These are phyloP conservation scores for Teunomyces atbi DNA, from an alignment of 805 yeast genomes.

Conservation along the genomic window DNA sequence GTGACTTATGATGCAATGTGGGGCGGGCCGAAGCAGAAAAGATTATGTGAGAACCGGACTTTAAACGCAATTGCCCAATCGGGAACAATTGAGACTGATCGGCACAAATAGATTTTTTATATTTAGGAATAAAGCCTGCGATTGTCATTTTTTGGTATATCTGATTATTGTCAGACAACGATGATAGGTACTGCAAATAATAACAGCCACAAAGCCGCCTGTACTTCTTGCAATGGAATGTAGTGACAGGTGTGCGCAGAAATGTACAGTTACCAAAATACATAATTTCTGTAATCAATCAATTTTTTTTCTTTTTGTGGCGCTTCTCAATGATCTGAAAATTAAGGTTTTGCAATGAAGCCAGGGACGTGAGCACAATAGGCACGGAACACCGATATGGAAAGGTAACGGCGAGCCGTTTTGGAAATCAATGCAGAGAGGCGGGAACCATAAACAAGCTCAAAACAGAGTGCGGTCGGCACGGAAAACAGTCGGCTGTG, in stretches of 20 bases:
- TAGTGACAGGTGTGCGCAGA: background rate
- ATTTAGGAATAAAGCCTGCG: background rate
- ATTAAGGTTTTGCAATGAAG: conserved; percentile 1
- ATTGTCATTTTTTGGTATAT: background rate
- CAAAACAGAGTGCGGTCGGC: background rate
- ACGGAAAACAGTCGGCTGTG: background rate
- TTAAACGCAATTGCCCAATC: background rate
- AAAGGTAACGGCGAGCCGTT: background rate
- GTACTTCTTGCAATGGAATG: background rate
- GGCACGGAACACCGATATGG: background rate
- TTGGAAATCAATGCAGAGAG: background rate
- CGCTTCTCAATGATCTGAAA: background rate
- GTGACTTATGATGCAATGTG: background rate
- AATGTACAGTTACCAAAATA: background rate
- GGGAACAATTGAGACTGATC: background rate
- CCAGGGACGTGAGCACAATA: background rate
- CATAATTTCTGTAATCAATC: background rate
- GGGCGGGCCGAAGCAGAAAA: background rate
- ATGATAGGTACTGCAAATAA: too few relatives aligned
- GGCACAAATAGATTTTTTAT: background rate
- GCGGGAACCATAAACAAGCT: background rate
- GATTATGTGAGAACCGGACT: background rate
- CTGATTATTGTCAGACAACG: background rate
- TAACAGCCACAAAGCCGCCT: background rate
- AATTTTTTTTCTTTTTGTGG: background rate